A percentile compares a stretch with the other conserved stretches of the same genome.
These are phyloP conservation scores for Candida insectorum DNA, from an alignment of 805 yeast species.

Conservation along the genomic window DNA sequence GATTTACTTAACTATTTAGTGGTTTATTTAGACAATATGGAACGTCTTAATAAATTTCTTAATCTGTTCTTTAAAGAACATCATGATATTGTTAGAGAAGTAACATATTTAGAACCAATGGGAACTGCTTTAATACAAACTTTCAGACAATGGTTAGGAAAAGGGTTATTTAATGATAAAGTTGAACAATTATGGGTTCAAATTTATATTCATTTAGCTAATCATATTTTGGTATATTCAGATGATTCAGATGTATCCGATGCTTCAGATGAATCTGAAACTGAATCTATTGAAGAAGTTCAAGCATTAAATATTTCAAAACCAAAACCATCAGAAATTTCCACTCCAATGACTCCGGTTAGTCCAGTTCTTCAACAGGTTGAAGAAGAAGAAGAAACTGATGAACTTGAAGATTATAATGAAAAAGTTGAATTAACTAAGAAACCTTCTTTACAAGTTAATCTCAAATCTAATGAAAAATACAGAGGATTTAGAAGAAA, in stretches of 20 bases:
- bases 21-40: conserved; percentile 26
- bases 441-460: conserved; percentile 11
- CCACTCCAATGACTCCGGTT: conserved; percentile 12
- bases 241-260: conserved; percentile 14
- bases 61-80: conserved; percentile 30
- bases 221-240: conserved; percentile 26
- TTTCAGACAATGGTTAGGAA: conserved; percentile 33
- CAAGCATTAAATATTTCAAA: conserved; percentile 24
- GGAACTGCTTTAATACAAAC: conserved; percentile 38
- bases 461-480: conserved; percentile 18
- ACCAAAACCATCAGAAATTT: background rate
- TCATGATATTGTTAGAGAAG: conserved; percentile 19
- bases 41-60: conserved; percentile 31
- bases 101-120: conserved; percentile 39
- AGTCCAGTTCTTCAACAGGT: conserved; percentile 13
- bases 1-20: conserved; percentile 33
- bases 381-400: conserved; percentile 12
- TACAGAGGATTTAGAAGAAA: conserved; percentile 43
- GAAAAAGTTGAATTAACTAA: conserved; percentile 11
- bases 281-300: conserved; percentile 18
- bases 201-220: conserved; percentile 38
- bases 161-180: conserved; percentile 23
- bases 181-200: conserved; percentile 39
- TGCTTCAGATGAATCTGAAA: conserved; percentile 19
- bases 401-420: conserved; percentile 3